Evolutionary conservation across 2,329 filamentous ascomycete genomes (phyloP).

Genomic region (Colletotrichum cuscutae): DNA sequence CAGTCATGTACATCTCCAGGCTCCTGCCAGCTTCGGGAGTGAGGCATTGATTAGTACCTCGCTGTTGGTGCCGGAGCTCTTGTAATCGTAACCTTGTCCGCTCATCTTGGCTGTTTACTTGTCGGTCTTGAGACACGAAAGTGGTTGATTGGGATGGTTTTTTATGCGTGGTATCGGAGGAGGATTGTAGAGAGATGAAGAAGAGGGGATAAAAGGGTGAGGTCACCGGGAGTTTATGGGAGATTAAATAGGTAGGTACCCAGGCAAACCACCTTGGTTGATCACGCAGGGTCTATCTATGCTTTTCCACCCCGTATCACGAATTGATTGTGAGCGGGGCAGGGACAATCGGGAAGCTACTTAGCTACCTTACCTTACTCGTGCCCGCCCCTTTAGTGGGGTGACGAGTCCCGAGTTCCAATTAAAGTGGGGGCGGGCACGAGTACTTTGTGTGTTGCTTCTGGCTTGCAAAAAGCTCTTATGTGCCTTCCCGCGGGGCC

Average conservation of each 20-base stretch:
- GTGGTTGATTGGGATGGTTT: background rate
- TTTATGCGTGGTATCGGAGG: background rate
- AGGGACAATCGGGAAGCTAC: background rate
- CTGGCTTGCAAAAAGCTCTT: background rate
- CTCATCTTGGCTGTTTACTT: constrained; percentile 32
- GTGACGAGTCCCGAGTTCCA: too few species aligned
- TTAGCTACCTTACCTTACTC: background rate
- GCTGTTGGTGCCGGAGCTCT: constrained; percentile 69
- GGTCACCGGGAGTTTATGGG: background rate
- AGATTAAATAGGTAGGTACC: background rate
- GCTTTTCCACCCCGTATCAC: background rate
- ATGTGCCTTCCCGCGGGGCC: background rate
- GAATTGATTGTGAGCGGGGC: background rate
- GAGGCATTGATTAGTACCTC: constrained; percentile 55
- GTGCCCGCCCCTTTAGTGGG: too few species aligned
- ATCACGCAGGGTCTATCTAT: too few species aligned
- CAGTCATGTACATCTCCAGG: background rate
- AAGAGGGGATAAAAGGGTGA: background rate
- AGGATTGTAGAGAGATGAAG: background rate
- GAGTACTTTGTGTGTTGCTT: background rate
- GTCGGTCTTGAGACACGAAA: background rate
- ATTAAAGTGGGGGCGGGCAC: too few species aligned
- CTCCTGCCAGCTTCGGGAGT: background rate
- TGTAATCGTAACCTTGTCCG: constrained; percentile 51
- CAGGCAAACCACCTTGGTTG: background rate